These are phyloP conservation scores for Coniochaeta sp. DNA, from an alignment of 2,329 filamentous ascomycete genomes.

Conservation along the genomic window DNA sequence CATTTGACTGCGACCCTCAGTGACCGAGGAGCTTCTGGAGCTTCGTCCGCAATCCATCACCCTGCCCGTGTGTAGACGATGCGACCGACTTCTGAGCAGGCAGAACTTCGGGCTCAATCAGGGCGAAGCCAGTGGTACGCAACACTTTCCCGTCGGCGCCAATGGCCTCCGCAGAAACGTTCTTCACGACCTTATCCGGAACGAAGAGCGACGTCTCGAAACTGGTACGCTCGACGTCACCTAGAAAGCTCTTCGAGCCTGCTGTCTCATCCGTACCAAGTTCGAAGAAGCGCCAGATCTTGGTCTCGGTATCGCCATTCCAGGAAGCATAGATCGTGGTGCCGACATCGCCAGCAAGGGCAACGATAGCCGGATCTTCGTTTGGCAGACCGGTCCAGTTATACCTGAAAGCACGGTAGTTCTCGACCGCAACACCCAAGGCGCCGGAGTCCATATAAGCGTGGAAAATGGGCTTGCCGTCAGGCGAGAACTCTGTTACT, in stretches of 20 bases:
- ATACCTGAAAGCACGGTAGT: slow-evolving; percentile 47
- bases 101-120: slow-evolving; percentile 10
- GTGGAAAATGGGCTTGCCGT: slow-evolving; percentile 46
- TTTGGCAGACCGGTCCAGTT: slow-evolving; percentile 40
- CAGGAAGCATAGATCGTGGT: slow-evolving; percentile 29
- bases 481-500: slow-evolving; percentile 35
- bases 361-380: slow-evolving; percentile 24
- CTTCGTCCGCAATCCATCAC: background rate
- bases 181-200: slow-evolving; percentile 1
- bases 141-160: slow-evolving; percentile 8
- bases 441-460: slow-evolving; percentile 33
- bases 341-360: slow-evolving; percentile 12
- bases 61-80: background rate
- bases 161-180: slow-evolving; percentile 11
- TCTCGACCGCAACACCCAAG: slow-evolving; percentile 32
- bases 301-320: slow-evolving; percentile 35
- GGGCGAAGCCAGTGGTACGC: slow-evolving; percentile 7
- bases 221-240: slow-evolving; percentile 9
- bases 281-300: slow-evolving; percentile 13
- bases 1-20: slow-evolving; percentile 4
- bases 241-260: slow-evolving; percentile 9
- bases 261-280: slow-evolving; percentile 4
- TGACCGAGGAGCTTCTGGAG: slow-evolving; percentile 1
- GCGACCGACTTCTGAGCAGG: background rate
- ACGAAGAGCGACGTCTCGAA: slow-evolving; percentile 14